A percentile compares a stretch with the other conserved stretches of the same genome.
These are phyloP conservation scores for Nicotiana tomentosiformis DNA, from an alignment of 257 asterid species.

Conservation along the genomic window DNA sequence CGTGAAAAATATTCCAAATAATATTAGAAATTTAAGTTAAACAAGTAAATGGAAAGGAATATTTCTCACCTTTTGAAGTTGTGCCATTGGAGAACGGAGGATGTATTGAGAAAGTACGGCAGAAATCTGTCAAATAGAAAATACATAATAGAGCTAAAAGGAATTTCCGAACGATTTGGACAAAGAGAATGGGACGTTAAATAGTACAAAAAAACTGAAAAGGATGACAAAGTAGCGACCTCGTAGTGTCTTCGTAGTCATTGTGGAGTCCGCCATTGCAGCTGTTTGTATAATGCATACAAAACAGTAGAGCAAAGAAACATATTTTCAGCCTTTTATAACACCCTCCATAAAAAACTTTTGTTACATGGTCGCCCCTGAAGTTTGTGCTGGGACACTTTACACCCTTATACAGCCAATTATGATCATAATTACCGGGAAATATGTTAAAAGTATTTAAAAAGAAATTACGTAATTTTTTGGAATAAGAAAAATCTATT, in stretches of 20 bases:
- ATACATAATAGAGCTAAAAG: not conserved
- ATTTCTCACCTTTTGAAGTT: not conserved
- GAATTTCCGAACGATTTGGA: not conserved
- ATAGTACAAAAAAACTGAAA: not conserved
- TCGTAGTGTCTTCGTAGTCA: not conserved
- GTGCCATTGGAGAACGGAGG: not conserved
- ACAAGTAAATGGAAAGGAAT: too few relatives aligned
- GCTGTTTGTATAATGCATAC: not conserved
- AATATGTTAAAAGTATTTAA: too few relatives aligned
- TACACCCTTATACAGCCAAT: too few relatives aligned
- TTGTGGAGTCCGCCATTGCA: constrained; percentile 5
- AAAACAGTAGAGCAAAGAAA: not conserved
- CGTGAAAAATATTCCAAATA: not conserved
- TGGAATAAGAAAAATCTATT: too few relatives aligned
- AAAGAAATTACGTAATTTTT: too few relatives aligned
- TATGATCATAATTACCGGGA: too few relatives aligned
- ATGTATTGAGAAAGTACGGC: not conserved
- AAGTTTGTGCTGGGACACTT: too few relatives aligned
- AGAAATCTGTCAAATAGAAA: not conserved
- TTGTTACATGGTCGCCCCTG: too few relatives aligned
- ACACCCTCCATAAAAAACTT: not conserved
- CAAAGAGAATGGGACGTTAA: not conserved
- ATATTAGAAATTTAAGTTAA: not conserved
- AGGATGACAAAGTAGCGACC: not conserved
- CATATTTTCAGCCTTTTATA: not conserved